Conservation (phyloP, 192 early-diverging fungal genomes). For the Geranomyces variabilis region DNA sequence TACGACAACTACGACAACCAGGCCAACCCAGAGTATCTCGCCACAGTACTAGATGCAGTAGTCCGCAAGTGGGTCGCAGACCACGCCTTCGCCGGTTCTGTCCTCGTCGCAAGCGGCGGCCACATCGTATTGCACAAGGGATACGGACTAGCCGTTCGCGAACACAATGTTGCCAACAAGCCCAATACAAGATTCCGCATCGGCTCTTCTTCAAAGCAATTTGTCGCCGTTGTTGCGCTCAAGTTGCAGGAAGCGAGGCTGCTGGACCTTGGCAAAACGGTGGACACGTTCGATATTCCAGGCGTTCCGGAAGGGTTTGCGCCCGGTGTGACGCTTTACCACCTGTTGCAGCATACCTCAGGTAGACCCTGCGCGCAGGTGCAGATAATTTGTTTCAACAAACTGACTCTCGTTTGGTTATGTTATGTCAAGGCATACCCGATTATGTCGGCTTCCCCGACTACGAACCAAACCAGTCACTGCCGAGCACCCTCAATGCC, state of each 20-base stretch:
- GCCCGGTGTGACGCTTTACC: neutral
- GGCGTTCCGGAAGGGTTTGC: neutral
- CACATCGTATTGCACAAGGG: neutral
- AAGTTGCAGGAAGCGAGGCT: neutral
- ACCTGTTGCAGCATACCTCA: slow-evolving; percentile 10
- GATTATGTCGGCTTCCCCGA: neutral
- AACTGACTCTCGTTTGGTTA: too few relatives aligned
- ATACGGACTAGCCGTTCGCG: slow-evolving; percentile 10
- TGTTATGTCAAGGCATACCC: neutral
- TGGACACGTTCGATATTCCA: neutral
- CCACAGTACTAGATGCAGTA: neutral
- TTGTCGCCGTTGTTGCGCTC: slow-evolving; percentile 1
- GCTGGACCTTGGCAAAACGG: neutral
- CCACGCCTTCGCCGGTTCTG: neutral
- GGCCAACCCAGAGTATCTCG: too few relatives aligned
- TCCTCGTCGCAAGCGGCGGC: neutral
- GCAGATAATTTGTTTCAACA: too few relatives aligned
- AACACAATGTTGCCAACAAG: slow-evolving; percentile 7
- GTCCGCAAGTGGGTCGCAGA: slow-evolving; percentile 2
- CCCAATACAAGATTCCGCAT: neutral
- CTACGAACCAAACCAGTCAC: neutral
- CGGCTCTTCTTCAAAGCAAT: slow-evolving; percentile 4
- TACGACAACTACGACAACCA: too few relatives aligned
- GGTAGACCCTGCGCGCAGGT: neutral
- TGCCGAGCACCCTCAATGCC: neutral